A percentile compares a stretch with the other conserved stretches of the same genome.
phyloP scores from a whole-genome alignment of 2,329 filamentous ascomycete species.

The Macroventuria anomochaeta region DNA sequence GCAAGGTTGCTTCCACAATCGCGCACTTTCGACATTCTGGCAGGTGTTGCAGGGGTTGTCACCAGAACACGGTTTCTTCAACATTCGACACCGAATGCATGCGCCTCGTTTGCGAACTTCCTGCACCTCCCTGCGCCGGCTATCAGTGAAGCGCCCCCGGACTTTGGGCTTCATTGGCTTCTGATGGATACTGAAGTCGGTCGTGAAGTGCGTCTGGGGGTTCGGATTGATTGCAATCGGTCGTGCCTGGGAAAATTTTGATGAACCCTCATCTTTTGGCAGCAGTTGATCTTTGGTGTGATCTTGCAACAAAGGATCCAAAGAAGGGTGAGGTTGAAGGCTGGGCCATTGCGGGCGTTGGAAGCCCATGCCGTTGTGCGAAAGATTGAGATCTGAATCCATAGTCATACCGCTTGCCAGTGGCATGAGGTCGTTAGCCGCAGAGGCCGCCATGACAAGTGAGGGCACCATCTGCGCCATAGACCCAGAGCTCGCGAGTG shows the following conservation, averaged over 20 bases:
- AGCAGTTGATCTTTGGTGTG: constrained; percentile 37
- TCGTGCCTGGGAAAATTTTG: constrained; percentile 40
- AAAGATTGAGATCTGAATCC: constrained; percentile 45
- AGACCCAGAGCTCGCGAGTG: constrained; percentile 35
- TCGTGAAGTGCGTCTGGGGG: constrained; percentile 47
- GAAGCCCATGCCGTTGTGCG: constrained; percentile 40
- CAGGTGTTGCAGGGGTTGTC: constrained; percentile 67
- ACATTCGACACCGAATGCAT: constrained; percentile 68
- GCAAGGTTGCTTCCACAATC: constrained; percentile 67
- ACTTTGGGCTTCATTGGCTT: constrained; percentile 55
- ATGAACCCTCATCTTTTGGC: constrained; percentile 28
- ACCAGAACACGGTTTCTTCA: constrained; percentile 69
- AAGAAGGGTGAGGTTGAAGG: constrained; percentile 35
- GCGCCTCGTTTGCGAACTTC: constrained; percentile 66
- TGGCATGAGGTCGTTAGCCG: constrained; percentile 50
- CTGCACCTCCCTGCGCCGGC: constrained; percentile 64
- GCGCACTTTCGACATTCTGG: constrained; percentile 64
- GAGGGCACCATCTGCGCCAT: constrained; percentile 47
- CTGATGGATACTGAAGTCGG: constrained; percentile 49
- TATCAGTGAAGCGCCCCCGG: constrained; percentile 63
- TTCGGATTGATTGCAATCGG: constrained; percentile 50
- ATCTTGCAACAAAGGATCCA: constrained; percentile 48
- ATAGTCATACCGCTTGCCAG: constrained; percentile 41
- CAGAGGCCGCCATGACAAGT: constrained; percentile 50
- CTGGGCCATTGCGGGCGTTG: constrained; percentile 44